These are phyloP conservation scores for Thielaviopsis punctulata DNA, from an alignment of 2,329 filamentous ascomycete genomes.

Conservation along the genomic window DNA sequence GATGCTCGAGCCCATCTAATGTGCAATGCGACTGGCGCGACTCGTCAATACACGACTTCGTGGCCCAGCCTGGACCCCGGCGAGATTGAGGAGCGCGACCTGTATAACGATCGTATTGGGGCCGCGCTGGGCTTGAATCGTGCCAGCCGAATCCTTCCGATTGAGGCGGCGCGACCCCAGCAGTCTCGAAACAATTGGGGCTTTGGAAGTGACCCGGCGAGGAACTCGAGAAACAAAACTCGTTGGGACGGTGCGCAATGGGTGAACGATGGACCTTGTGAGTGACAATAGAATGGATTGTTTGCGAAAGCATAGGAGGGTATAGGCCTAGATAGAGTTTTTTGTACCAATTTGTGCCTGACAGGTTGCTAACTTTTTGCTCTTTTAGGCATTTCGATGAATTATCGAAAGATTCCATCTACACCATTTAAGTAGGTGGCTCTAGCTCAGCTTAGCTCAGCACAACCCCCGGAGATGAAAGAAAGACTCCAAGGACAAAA, in stretches of 20 bases:
- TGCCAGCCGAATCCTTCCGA: constrained; percentile 41
- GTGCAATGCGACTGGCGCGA: constrained; percentile 54
- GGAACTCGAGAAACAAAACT: constrained; percentile 16
- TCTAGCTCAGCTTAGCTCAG: background rate
- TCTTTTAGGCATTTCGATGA: background rate
- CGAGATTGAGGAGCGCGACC: constrained; percentile 43
- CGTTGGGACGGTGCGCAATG: constrained; percentile 28
- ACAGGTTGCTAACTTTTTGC: background rate
- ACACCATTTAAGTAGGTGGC: constrained; percentile 57
- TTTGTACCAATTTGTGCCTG: background rate
- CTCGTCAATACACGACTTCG: constrained; percentile 38
- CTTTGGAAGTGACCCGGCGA: constrained; percentile 13
- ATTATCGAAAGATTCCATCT: constrained; percentile 33
- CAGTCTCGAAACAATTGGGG: constrained; percentile 18
- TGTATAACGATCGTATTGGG: constrained; percentile 59
- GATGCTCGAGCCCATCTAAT: constrained; percentile 47
- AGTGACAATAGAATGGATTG: background rate
- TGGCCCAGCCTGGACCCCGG: constrained; percentile 26
- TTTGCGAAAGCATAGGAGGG: background rate
- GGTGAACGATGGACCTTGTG: constrained; percentile 14
- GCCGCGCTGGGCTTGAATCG: constrained; percentile 67
- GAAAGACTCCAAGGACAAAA: too few relatives aligned
- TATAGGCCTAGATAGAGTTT: background rate
- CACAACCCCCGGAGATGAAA: too few relatives aligned
- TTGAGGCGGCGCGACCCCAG: constrained; percentile 17